phyloP scores from a whole-genome alignment of 108 stramenopile genomes.

The Nitzschia sp. region DNA sequence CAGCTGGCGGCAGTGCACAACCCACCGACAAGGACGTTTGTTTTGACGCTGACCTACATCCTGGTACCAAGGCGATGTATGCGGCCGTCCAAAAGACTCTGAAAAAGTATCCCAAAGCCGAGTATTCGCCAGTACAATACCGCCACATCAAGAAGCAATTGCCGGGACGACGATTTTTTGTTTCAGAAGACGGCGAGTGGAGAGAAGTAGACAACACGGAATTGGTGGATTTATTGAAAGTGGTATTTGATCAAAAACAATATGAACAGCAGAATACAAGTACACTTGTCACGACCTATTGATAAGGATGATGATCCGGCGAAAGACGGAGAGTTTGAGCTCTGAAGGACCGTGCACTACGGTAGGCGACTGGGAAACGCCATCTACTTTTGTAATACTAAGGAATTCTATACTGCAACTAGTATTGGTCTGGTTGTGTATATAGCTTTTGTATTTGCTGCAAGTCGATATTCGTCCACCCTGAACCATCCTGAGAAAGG shows the following conservation, averaged over 20 bases:
- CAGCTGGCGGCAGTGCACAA: not conserved
- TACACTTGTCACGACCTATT: not conserved
- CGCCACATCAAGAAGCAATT: conserved; percentile 30
- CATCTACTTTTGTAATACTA: too few relatives aligned
- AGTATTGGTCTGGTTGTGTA: too few relatives aligned
- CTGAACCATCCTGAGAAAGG: too few relatives aligned
- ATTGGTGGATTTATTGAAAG: conserved; percentile 13
- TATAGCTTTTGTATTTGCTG: too few relatives aligned
- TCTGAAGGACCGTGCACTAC: too few relatives aligned
- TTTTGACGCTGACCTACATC: conserved; percentile 25
- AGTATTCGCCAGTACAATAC: conserved; percentile 29
- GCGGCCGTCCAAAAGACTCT: conserved; percentile 19
- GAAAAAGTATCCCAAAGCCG: conserved; percentile 9
- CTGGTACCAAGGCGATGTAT: conserved; percentile 23
- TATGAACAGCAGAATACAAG: not conserved
- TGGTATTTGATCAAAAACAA: conserved; percentile 1
- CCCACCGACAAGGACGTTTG: conserved; percentile 25
- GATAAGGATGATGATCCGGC: too few relatives aligned
- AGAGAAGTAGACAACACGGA: conserved; percentile 18
- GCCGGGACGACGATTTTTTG: conserved; percentile 16
- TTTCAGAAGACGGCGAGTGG: conserved; percentile 22
- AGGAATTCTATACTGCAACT: too few relatives aligned
- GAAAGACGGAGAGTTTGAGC: too few relatives aligned
- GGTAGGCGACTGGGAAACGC: too few relatives aligned
- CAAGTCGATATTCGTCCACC: too few relatives aligned